Evolutionary conservation across 2,329 filamentous ascomycete species (phyloP), one percentile per base, ranked within the genome.

Genomic region (Graphilbum sp.): DNA sequence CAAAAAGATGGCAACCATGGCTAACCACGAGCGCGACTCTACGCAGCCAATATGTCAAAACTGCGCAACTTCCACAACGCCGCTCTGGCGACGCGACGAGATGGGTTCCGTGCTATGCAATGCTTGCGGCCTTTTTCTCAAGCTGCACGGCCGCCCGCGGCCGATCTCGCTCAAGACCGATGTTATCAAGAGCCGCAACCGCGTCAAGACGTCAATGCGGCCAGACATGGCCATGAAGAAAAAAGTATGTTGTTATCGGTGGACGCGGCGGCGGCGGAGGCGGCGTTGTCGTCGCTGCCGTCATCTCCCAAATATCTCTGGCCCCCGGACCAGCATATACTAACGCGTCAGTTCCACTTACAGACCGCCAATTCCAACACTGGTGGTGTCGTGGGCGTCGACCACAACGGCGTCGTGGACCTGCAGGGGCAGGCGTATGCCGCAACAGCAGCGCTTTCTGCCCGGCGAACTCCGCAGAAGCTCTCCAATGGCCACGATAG

Each of bases 141-240:
- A 98, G 69, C 71, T 98, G 49, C 90, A 98, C 57, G 87, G 87
- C 46, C 81, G 87, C 20, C 76, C 90, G 43, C 79, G 90, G 40
- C 90, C 90, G 49, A 95, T 94, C 57, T 93, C 84, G 50, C 72
- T 98, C 51, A 98, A 98, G 69, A 96, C 90, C 35, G 90, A 98
- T 66, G 88, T 96, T 49, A 98, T 98, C 65, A 98, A 98, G 68
- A 95, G 87, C 65, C 85, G 90, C 52, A 98, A 98, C 62, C 78
- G 90, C 47, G 88, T 96, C 50, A 96, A 96, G 68, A 90, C 86
- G 33, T 47, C 46, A 21, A 72, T 75, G 58, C 72, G 73, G 38
- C 74, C 81, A 9, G 83, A 87, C 51, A 72, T 82, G 45, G 75
- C 78, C 34, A 81, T 84, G 52, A 87, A 78, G 59, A 76, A 86